Percentiles rank a stretch among this genome's conserved stretches.
phyloP scores from a whole-genome alignment of 2,329 filamentous ascomycete genomes.

The Aspergillus calidoustus region DNA sequence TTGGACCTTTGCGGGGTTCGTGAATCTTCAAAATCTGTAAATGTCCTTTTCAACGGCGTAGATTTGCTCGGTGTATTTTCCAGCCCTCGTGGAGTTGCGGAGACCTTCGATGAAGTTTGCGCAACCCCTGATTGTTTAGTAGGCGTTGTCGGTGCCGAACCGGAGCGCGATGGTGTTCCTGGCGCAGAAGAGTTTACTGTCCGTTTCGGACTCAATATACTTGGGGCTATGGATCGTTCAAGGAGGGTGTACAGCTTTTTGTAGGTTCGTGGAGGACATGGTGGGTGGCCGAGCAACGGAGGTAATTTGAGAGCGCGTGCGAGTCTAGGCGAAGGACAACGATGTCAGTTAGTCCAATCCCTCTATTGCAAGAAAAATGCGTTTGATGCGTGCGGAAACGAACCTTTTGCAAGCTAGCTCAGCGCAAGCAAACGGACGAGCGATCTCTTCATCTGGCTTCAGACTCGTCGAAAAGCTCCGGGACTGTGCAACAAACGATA shows the following conservation, averaged over 20 bases:
- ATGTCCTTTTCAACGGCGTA: conserved; percentile 39
- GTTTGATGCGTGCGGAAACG: background rate
- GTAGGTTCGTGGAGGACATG: conserved; percentile 79
- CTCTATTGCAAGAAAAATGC: background rate
- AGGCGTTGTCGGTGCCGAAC: conserved; percentile 46
- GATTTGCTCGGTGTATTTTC: conserved; percentile 53
- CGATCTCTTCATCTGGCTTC: conserved; percentile 85
- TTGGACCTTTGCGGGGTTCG: conserved; percentile 27
- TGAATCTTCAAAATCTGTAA: conserved; percentile 26
- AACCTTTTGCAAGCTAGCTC: conserved; percentile 88
- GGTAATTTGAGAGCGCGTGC: conserved; percentile 78
- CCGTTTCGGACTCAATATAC: conserved; percentile 41
- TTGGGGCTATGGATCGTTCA: conserved; percentile 65
- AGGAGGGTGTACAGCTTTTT: conserved; percentile 82
- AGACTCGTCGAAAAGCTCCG: conserved; percentile 75
- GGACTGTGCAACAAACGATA: conserved; percentile 78
- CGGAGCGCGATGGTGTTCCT: conserved; percentile 34
- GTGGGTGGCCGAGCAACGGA: conserved; percentile 73
- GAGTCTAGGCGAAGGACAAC: conserved; percentile 57
- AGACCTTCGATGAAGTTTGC: conserved; percentile 35
- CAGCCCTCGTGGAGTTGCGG: conserved; percentile 35
- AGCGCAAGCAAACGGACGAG: conserved; percentile 80
- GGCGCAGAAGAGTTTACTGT: conserved; percentile 39
- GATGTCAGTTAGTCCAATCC: background rate
- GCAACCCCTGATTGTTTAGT: conserved; percentile 30